Evolutionary conservation across 495 filamentous ascomycete genomes (phyloP).

Genomic region (Aspergillus sclerotioniger): DNA sequence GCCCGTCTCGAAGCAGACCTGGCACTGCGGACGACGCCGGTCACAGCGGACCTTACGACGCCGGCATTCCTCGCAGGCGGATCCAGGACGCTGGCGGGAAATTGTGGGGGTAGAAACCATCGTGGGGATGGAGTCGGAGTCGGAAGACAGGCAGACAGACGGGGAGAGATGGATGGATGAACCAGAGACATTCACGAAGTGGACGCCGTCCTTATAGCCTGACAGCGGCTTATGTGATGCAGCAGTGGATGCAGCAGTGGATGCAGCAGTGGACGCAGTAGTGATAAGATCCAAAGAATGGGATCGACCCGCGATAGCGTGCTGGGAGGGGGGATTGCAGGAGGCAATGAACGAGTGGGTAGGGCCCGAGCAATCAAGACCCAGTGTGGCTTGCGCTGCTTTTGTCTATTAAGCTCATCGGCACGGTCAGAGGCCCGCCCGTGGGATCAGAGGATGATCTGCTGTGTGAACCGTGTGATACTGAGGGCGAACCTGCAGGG

Average conservation of each 20-base stretch:
- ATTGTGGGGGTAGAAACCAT: constrained; percentile 15
- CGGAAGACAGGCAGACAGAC: background rate
- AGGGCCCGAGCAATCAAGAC: background rate
- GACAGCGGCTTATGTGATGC: background rate
- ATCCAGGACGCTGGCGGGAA: constrained; percentile 23
- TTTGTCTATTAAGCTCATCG: constrained; percentile 13
- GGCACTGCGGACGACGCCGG: constrained; percentile 48
- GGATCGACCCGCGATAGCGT: background rate
- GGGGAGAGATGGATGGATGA: too few relatives aligned
- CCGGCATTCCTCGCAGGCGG: constrained; percentile 43
- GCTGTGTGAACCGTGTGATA: background rate
- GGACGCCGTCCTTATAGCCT: background rate
- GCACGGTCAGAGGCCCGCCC: constrained; percentile 1
- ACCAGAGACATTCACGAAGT: background rate
- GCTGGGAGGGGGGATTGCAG: too few relatives aligned
- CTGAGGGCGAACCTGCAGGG: background rate
- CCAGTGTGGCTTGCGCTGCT: background rate
- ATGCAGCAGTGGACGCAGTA: background rate
- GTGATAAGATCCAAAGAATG: constrained; percentile 6
- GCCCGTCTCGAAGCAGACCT: constrained; percentile 48
- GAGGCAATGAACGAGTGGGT: background rate
- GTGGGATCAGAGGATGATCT: background rate
- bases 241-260: too few relatives aligned
- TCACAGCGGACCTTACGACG: constrained; percentile 49
- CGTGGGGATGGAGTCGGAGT: constrained; percentile 1